These are phyloP conservation scores for Multifurca ochricompacta DNA, from an alignment of 768 basidiomycete genomes.

Conservation along the genomic window DNA sequence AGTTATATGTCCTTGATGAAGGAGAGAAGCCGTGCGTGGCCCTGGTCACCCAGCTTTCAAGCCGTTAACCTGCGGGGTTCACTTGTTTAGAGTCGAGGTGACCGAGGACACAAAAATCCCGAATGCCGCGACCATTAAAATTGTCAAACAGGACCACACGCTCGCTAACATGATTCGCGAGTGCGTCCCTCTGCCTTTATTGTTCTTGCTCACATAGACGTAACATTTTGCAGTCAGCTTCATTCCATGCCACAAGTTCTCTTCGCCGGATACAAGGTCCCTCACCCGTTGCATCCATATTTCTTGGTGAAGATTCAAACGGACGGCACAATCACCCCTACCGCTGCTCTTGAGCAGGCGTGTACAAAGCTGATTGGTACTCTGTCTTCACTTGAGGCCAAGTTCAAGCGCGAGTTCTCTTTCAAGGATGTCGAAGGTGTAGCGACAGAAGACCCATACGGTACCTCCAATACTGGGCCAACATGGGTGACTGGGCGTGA, in stretches of 20 bases:
- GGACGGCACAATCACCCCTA: slow-evolving; percentile 77
- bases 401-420: slow-evolving; percentile 78
- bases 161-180: slow-evolving; percentile 94
- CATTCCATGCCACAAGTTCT: slow-evolving; percentile 80
- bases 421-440: slow-evolving; percentile 61
- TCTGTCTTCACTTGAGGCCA: slow-evolving; percentile 55
- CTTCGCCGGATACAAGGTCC: slow-evolving; percentile 97
- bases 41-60: neutral
- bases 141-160: slow-evolving; percentile 97
- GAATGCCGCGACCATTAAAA: slow-evolving; percentile 90
- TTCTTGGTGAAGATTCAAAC: slow-evolving; percentile 96
- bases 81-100: slow-evolving; percentile 63
- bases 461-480: slow-evolving; percentile 19
- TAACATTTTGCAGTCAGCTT: slow-evolving; percentile 58
- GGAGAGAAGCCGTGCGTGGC: slow-evolving; percentile 84
- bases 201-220: neutral
- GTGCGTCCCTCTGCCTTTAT: slow-evolving; percentile 38
- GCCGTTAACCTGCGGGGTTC: slow-evolving; percentile 13
- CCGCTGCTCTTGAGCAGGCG: slow-evolving; percentile 75
- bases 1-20: slow-evolving; percentile 86
- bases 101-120: slow-evolving; percentile 96
- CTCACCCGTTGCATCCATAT: slow-evolving; percentile 90
- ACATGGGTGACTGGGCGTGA: slow-evolving; percentile 22
- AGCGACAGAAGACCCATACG: slow-evolving; percentile 28
- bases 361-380: slow-evolving; percentile 67